These are phyloP conservation scores for Penicillium crustosum DNA, from an alignment of 2,329 filamentous ascomycete genomes.

Conservation along the genomic window DNA sequence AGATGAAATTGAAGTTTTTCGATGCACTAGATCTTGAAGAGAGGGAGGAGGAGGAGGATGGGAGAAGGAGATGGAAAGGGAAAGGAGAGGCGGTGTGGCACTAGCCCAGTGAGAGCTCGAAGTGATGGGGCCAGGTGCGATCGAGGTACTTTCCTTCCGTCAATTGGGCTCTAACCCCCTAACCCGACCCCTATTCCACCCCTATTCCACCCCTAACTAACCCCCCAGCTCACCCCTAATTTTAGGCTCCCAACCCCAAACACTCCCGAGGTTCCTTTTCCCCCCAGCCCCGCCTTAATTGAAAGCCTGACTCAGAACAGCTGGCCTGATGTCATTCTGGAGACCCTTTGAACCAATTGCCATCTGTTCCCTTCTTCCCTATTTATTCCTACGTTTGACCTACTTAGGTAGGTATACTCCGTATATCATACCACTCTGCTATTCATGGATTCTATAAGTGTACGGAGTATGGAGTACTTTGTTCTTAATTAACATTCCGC, in stretches of 20 bases:
- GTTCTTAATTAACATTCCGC: background rate
- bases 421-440: background rate
- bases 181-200: background rate
- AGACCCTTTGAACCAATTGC: slow-evolving; percentile 8
- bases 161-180: background rate
- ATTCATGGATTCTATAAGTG: too few species aligned
- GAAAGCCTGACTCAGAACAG: slow-evolving; percentile 10
- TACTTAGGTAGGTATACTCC: too few species aligned
- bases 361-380: background rate
- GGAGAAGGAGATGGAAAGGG: slow-evolving; percentile 21
- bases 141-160: background rate
- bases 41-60: slow-evolving; percentile 24
- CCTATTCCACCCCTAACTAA: too few species aligned
- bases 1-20: slow-evolving; percentile 25
- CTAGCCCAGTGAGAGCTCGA: slow-evolving; percentile 15
- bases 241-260: background rate
- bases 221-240: too few species aligned
- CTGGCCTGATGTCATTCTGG: slow-evolving; percentile 28
- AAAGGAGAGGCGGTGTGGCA: slow-evolving; percentile 24
- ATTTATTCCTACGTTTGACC: background rate
- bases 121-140: background rate
- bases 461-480: background rate
- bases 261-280: background rate
- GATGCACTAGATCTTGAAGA: slow-evolving; percentile 22
- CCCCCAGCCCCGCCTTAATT: background rate